Evolutionary conservation across 1,284 basidiomycete species (phyloP).

Genomic region (Boletellus deceptivus): DNA sequence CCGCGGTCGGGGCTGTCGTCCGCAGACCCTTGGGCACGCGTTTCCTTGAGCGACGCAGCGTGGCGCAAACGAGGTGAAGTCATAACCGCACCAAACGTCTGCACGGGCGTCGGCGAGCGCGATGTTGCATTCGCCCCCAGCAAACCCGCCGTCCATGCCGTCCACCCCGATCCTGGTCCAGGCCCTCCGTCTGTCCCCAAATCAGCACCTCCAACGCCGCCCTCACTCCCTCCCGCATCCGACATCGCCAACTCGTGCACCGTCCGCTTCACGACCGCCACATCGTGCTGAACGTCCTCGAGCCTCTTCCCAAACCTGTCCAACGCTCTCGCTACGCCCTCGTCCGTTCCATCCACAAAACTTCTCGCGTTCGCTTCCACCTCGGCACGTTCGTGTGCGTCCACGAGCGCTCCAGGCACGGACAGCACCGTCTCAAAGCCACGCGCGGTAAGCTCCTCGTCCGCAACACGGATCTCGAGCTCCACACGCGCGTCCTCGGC

Average conservation of each 20-base stretch:
- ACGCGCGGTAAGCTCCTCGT: constrained; percentile 67
- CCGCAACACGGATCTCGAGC: constrained; percentile 78
- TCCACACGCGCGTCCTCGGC: constrained; percentile 85
- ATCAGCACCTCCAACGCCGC: background rate
- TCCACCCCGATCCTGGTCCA: constrained; percentile 42
- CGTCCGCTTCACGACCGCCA: constrained; percentile 61
- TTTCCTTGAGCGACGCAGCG: constrained; percentile 41
- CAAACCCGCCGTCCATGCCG: constrained; percentile 52
- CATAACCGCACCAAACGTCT: constrained; percentile 69
- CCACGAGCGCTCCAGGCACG: constrained; percentile 49
- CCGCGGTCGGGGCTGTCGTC: constrained; percentile 9
- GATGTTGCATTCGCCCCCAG: constrained; percentile 36
- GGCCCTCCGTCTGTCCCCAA: background rate
- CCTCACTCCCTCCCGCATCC: constrained; percentile 1
- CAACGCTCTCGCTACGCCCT: constrained; percentile 46
- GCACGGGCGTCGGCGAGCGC: constrained; percentile 33
- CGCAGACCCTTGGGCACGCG: constrained; percentile 12
- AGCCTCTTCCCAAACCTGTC: constrained; percentile 59
- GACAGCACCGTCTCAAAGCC: constrained; percentile 74
- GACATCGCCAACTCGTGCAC: constrained; percentile 44
- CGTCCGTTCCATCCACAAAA: constrained; percentile 60
- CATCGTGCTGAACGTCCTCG: constrained; percentile 78
- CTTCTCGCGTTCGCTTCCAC: constrained; percentile 53
- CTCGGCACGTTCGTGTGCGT: constrained; percentile 35
- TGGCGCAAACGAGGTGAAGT: constrained; percentile 56